Conservation (phyloP, 2,329 filamentous ascomycete genomes). For the Epicoccum nigrum region DNA sequence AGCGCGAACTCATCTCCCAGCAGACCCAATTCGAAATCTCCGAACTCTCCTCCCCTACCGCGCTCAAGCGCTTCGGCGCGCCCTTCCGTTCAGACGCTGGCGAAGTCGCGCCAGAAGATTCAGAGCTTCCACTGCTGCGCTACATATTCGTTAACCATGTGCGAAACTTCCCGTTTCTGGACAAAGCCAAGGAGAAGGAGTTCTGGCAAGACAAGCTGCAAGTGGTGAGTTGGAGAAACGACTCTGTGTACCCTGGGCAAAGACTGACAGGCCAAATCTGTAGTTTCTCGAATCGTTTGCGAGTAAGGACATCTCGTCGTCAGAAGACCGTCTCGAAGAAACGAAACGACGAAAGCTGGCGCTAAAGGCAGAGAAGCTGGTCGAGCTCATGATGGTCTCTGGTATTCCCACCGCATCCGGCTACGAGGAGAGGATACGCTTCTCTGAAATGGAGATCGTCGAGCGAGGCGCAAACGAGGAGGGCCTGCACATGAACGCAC, state of each 20-base stretch:
- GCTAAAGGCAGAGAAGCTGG: conserved; percentile 89
- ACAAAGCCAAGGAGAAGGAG: conserved; percentile 96
- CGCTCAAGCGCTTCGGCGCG: conserved; percentile 91
- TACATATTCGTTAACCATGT: conserved; percentile 99
- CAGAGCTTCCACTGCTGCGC: conserved; percentile 87
- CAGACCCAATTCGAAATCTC: conserved; percentile 90
- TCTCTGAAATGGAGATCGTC: conserved; percentile 95
- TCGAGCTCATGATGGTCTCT: conserved; percentile 99
- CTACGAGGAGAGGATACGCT: conserved; percentile 95
- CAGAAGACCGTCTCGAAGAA: conserved; percentile 93
- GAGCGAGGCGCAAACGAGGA: conserved; percentile 92
- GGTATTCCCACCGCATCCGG: conserved; percentile 94
- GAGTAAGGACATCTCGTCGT: conserved; percentile 95
- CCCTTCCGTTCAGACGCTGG: conserved; percentile 92
- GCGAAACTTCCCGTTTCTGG: conserved; percentile 95
- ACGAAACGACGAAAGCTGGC: conserved; percentile 94
- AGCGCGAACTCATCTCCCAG: conserved; percentile 88
- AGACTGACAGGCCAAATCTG: conserved; percentile 25
- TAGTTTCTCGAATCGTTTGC: conserved; percentile 97
- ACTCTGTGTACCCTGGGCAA: not conserved
- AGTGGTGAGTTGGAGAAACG: conserved; percentile 67
- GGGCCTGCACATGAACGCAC: conserved; percentile 82
- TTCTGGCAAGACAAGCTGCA: conserved; percentile 99
- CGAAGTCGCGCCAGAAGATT: conserved; percentile 91
- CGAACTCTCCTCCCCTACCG: conserved; percentile 93